Base-by-base conservation (phyloP, 805 yeast genomes). In the Saccharomycopsis oosterbeekiorum region DNA sequence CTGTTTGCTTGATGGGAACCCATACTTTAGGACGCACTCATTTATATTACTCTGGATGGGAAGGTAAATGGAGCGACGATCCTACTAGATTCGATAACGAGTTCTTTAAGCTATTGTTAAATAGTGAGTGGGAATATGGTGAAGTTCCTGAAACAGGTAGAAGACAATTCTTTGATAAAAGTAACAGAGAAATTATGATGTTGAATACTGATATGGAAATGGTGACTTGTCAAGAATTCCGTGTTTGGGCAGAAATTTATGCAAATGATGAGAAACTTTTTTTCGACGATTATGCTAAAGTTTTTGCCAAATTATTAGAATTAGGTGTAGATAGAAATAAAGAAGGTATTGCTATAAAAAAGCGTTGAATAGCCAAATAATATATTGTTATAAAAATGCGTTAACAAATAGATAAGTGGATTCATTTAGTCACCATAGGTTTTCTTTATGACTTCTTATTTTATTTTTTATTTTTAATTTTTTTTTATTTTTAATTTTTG, bases 1-100 rank as follows among this genome's bases (percentile, higher is more conserved):
- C 78, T 62, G 82, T 78, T 21, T 74, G 75, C 53, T 68, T 80
- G 57, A 71, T 77, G 51, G 83, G 83, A 43, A 80, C 80, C 14
- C 83, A 80, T 67, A 74, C 77, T 12, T 63, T 80, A 47, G 83
- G 83, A 34, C 69, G 82, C 67, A 77, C 82, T 64, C 83, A 79
- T 66, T 76, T 80, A 63, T 69, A 70, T 61, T 76, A 69, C 60
- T 76, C 81, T 66, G 83, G 82, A 8, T 79, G 78, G 73, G 76
- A 76, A 55, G 83, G 82, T 1, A 72, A 74, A 63, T 79, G 83
- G 83, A 77, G 82, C 0, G 65, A 65, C 11, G 62, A 74, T 36
- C 80, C 82, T 0, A 70, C 69, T 2, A 66, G 57, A 24, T 79
- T 79, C 68, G 75, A 76, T 60, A 80, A 80, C 66, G 75, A 75